Evolutionary conservation across 164 flowering plant genomes (phyloP).

Genomic region (Houttuynia cordata): DNA sequence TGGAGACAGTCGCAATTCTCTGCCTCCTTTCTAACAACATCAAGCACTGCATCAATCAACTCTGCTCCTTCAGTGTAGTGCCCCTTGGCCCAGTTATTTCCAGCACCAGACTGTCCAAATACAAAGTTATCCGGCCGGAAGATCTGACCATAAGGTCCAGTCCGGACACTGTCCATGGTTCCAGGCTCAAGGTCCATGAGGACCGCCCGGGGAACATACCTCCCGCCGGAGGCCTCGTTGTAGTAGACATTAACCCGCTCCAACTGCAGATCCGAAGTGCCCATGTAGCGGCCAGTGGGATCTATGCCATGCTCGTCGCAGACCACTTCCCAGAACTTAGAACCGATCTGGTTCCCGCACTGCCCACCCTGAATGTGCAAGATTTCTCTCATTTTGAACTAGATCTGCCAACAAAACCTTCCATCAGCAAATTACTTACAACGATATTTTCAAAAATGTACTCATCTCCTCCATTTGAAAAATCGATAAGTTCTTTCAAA

Average conservation of each 20-base stretch:
- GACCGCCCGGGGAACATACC: slow-evolving; percentile 30
- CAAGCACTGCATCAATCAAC: slow-evolving; percentile 29
- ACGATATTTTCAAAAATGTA: too few species aligned
- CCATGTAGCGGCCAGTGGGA: slow-evolving; percentile 30
- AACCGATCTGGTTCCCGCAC: slow-evolving; percentile 37
- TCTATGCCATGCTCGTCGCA: slow-evolving; percentile 36
- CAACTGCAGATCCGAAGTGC: slow-evolving; percentile 27
- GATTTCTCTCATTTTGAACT: neutral
- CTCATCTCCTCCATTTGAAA: too few species aligned
- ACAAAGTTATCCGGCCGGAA: slow-evolving; percentile 34
- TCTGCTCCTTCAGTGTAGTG: slow-evolving; percentile 36
- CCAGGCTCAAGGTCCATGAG: slow-evolving; percentile 42
- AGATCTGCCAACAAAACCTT: neutral
- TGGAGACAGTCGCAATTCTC: slow-evolving; percentile 36
- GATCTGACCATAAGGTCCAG: slow-evolving; percentile 35
- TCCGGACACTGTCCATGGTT: slow-evolving; percentile 32
- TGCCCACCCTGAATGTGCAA: slow-evolving; percentile 19
- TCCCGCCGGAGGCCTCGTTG: slow-evolving; percentile 37
- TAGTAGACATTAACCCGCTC: slow-evolving; percentile 35
- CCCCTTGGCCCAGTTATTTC: slow-evolving; percentile 33
- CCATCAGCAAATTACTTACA: too few species aligned
- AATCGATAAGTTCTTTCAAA: too few species aligned
- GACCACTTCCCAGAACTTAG: slow-evolving; percentile 34
- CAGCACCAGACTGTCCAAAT: slow-evolving; percentile 31
- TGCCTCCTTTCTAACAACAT: slow-evolving; percentile 33